phyloP scores from a whole-genome alignment of 2,329 filamentous ascomycete species.

The Sclerotinia spermophila region DNA sequence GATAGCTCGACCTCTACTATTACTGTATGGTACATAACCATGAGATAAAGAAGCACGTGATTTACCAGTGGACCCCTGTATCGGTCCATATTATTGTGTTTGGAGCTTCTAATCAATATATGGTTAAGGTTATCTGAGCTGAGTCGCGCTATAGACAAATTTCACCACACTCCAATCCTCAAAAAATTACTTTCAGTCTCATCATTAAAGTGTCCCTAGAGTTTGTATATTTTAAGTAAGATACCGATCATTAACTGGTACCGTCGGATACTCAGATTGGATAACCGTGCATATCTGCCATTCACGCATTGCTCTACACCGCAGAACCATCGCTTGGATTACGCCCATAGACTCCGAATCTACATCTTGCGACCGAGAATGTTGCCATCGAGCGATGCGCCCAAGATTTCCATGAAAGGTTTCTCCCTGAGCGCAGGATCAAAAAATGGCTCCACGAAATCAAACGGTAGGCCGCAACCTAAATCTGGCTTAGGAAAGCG shows the following conservation, averaged over 20 bases:
- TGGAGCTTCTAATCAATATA: neutral
- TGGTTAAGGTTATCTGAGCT: neutral
- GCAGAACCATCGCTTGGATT: neutral
- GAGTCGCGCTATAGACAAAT: too few species aligned
- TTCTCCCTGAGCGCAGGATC: slow-evolving; percentile 41
- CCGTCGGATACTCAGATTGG: neutral
- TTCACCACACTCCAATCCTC: neutral
- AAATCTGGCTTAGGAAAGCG: slow-evolving; percentile 41
- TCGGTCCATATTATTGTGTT: neutral
- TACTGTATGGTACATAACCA: too few species aligned
- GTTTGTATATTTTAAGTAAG: neutral
- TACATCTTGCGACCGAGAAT: slow-evolving; percentile 22
- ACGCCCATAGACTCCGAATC: neutral
- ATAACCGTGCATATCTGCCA: neutral
- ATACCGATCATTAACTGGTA: neutral
- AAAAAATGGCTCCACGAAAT: slow-evolving; percentile 28
- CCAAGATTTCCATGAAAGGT: slow-evolving; percentile 38
- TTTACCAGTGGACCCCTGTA: neutral
- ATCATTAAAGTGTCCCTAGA: neutral
- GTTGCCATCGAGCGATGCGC: slow-evolving; percentile 32
- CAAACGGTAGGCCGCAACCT: slow-evolving; percentile 31
- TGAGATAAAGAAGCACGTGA: too few species aligned
- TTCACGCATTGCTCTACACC: neutral
- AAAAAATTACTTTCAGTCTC: neutral
- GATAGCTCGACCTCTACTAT: too few species aligned